Percentiles rank a stretch among this genome's conserved stretches.
Conservation (phyloP, 805 yeast genomes). For the Scheffersomyces amazonensis region DNA sequence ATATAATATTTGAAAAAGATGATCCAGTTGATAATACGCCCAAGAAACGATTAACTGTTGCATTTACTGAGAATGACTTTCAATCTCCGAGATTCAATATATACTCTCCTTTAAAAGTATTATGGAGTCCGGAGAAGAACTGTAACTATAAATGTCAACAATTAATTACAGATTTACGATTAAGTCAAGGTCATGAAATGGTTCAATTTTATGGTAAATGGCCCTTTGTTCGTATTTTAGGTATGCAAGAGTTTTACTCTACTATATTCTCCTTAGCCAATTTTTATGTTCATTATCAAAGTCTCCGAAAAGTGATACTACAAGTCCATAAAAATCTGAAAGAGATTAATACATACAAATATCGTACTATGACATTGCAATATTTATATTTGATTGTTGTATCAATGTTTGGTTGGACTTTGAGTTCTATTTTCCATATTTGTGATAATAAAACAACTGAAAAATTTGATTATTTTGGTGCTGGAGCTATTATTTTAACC, state of each 20-base stretch:
- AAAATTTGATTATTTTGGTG: slow-evolving; percentile 41
- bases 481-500: slow-evolving; percentile 32
- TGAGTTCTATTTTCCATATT: slow-evolving; percentile 36
- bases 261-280: slow-evolving; percentile 34
- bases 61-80: background rate
- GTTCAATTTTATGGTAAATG: slow-evolving; percentile 45
- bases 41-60: background rate
- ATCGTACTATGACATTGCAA: slow-evolving; percentile 25
- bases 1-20: background rate
- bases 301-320: slow-evolving; percentile 21
- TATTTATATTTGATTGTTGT: slow-evolving; percentile 24
- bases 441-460: slow-evolving; percentile 37
- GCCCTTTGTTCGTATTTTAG: slow-evolving; percentile 38
- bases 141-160: slow-evolving; percentile 42
- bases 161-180: slow-evolving; percentile 22
- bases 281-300: slow-evolving; percentile 30
- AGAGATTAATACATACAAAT: slow-evolving; percentile 1
- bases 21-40: background rate
- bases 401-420: slow-evolving; percentile 35
- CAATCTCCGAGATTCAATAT: background rate
- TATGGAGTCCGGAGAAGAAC: slow-evolving; percentile 35
- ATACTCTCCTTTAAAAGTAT: slow-evolving; percentile 2
- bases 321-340: slow-evolving; percentile 21
- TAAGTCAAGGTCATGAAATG: slow-evolving; percentile 15
- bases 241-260: slow-evolving; percentile 35